These are phyloP conservation scores for Aspergillus chevalieri DNA, from an alignment of 2,329 filamentous ascomycete species.

Conservation along the genomic window DNA sequence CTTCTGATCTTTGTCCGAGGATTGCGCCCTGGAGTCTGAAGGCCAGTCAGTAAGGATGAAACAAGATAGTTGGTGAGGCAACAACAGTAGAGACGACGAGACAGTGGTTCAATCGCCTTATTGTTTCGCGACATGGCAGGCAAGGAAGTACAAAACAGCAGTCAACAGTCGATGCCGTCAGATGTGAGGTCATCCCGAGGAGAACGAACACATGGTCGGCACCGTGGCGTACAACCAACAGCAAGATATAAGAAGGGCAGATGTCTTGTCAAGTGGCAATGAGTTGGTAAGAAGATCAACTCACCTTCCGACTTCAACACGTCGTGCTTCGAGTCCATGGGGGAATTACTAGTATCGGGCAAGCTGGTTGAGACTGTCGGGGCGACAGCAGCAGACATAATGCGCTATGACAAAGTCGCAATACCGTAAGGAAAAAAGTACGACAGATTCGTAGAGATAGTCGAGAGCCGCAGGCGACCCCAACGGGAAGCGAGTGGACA, in stretches of 20 bases:
- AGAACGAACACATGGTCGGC: slow-evolving; percentile 19
- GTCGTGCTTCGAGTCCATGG: slow-evolving; percentile 38
- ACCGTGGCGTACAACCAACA: slow-evolving; percentile 24
- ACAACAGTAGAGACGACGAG: not conserved
- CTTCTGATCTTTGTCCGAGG: slow-evolving; percentile 33
- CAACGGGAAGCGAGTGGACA: slow-evolving; percentile 9
- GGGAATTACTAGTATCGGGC: slow-evolving; percentile 28
- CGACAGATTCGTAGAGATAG: not conserved
- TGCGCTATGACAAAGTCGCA: slow-evolving; percentile 1
- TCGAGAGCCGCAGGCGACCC: slow-evolving; percentile 14
- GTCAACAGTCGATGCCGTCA: slow-evolving; percentile 29
- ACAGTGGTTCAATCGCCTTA: slow-evolving; percentile 12
- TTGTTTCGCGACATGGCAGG: slow-evolving; percentile 2
- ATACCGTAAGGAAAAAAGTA: not conserved
- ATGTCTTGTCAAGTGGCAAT: slow-evolving; percentile 3
- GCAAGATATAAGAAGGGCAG: slow-evolving; percentile 9
- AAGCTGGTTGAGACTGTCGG: slow-evolving; percentile 28
- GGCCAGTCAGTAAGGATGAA: slow-evolving; percentile 16
- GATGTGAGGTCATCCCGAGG: slow-evolving; percentile 33
- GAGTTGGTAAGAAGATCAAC: slow-evolving; percentile 13
- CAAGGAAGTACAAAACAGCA: slow-evolving; percentile 14
- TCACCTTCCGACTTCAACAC: slow-evolving; percentile 35
- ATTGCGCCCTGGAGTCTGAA: slow-evolving; percentile 27
- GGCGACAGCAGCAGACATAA: slow-evolving; percentile 38
- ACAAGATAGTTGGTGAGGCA: slow-evolving; percentile 3